Conservation (phyloP, 495 filamentous ascomycete species). For the Lasiosphaeria miniovina region DNA sequence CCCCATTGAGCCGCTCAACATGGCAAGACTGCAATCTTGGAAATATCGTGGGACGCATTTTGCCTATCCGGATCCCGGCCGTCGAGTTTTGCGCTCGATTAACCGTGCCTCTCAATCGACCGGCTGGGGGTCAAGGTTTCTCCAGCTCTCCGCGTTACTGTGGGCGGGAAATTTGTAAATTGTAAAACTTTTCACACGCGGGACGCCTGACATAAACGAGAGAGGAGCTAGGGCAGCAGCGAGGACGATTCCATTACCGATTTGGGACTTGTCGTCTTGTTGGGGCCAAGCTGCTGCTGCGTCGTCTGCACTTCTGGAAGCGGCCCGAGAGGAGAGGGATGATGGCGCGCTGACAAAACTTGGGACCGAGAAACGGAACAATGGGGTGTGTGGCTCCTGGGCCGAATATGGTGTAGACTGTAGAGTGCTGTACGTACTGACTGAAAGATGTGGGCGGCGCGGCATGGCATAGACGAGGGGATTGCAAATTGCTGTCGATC, state of each 20-base stretch:
- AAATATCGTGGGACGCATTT: no score
- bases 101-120: no score
- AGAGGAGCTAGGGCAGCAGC: background rate
- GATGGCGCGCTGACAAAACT: background rate
- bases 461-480: background rate
- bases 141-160: no score
- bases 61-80: no score
- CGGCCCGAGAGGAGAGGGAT: background rate
- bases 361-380: slow-evolving; percentile 1
- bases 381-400: background rate
- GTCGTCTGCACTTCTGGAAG: background rate
- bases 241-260: background rate
- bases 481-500: slow-evolving; percentile 17
- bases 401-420: no score
- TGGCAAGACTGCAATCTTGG: no score
- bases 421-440: no score
- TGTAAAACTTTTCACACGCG: background rate
- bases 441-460: background rate
- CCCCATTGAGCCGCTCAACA: no score
- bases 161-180: no score
- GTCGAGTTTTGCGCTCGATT: no score
- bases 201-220: background rate
- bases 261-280: background rate
- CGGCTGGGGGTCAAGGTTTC: no score
- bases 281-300: background rate